Conservation (phyloP, 306 rosid genomes). For the Inga laurina region DNA sequence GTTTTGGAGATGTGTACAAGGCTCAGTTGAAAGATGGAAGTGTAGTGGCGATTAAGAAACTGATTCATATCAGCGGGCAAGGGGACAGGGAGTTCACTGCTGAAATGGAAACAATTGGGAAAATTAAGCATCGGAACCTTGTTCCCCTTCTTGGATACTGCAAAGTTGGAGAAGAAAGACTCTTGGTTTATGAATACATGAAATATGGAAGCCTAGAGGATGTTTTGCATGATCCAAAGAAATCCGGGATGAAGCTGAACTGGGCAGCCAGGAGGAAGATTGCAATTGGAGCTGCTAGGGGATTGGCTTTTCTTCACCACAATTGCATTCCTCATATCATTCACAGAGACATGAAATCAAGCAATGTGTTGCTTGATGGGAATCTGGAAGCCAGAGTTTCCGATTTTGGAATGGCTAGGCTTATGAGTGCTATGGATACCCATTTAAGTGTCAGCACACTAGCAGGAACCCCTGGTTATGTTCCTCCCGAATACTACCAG, state of each 20-base stretch:
- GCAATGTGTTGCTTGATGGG: conserved; percentile 67
- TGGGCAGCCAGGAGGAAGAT: conserved; percentile 72
- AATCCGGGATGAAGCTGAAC: conserved; percentile 55
- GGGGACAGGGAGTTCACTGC: conserved; percentile 81
- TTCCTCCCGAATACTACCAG: conserved; percentile 77
- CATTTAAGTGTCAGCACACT: conserved; percentile 79
- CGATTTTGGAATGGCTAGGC: conserved; percentile 79
- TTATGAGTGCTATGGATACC: conserved; percentile 76
- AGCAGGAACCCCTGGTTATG: conserved; percentile 80
- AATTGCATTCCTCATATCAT: conserved; percentile 69
- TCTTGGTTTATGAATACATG: conserved; percentile 71
- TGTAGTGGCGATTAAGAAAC: conserved; percentile 68
- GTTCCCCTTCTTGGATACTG: conserved; percentile 78
- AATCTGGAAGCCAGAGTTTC: conserved; percentile 72
- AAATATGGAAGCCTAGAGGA: conserved; percentile 71
- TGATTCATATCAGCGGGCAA: conserved; percentile 69
- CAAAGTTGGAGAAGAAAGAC: conserved; percentile 70
- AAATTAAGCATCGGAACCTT: conserved; percentile 70
- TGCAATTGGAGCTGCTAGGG: conserved; percentile 68
- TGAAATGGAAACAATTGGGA: conserved; percentile 81
- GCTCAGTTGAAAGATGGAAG: conserved; percentile 72
- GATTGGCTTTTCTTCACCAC: conserved; percentile 72
- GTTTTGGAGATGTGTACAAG: conserved; percentile 76
- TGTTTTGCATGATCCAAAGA: conserved; percentile 61
- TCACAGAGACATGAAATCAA: conserved; percentile 77